These are phyloP conservation scores for Linum tenue DNA, from an alignment of 345 rosid genomes.

Conservation along the genomic window DNA sequence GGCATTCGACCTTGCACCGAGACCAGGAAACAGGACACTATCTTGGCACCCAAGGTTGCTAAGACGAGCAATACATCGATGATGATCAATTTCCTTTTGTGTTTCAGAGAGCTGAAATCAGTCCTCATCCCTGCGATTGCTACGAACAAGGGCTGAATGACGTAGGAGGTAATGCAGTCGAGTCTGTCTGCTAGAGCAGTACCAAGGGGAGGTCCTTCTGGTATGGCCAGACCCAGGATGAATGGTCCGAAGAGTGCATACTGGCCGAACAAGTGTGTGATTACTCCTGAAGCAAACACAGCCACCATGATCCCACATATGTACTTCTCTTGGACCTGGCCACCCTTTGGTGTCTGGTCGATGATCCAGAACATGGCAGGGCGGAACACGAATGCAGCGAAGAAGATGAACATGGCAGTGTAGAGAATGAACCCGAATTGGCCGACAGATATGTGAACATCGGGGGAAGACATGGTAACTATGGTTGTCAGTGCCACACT, in stretches of 20 bases:
- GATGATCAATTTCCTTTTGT: neutral
- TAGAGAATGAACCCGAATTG: slow-evolving; percentile 12
- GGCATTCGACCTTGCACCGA: slow-evolving; percentile 22
- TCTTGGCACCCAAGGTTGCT: slow-evolving; percentile 18
- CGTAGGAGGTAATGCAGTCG: slow-evolving; percentile 19
- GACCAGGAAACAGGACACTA: slow-evolving; percentile 21
- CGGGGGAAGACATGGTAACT: neutral
- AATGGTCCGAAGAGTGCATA: slow-evolving; percentile 17
- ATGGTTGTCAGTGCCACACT: neutral
- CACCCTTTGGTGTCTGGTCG: slow-evolving; percentile 25
- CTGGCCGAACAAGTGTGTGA: slow-evolving; percentile 25
- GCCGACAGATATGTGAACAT: neutral
- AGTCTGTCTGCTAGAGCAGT: slow-evolving; percentile 30
- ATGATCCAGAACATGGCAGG: slow-evolving; percentile 29
- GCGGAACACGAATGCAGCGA: slow-evolving; percentile 16
- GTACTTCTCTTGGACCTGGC: slow-evolving; percentile 29
- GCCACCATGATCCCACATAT: slow-evolving; percentile 16
- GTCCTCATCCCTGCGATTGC: slow-evolving; percentile 25
- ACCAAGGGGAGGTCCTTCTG: slow-evolving; percentile 35
- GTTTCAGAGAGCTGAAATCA: neutral
- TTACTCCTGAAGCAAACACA: slow-evolving; percentile 23
- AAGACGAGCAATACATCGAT: slow-evolving; percentile 7
- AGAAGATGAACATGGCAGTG: slow-evolving; percentile 5
- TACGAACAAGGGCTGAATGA: slow-evolving; percentile 29
- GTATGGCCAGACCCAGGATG: slow-evolving; percentile 27